phyloP scores from a whole-genome alignment of 257 asterid species.

The Solanum piurae region DNA sequence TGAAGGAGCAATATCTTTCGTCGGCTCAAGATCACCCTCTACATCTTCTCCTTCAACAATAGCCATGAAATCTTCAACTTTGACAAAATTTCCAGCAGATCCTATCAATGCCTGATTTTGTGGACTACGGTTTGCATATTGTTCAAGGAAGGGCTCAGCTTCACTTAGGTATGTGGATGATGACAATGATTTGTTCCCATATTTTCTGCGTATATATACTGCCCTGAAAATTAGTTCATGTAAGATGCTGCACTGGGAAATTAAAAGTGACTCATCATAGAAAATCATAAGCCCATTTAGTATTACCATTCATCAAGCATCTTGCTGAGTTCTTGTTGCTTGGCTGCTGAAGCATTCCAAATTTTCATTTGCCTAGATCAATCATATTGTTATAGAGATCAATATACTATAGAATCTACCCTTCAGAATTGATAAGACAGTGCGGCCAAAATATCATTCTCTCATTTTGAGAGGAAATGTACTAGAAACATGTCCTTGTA shows the following conservation, averaged over 20 bases:
- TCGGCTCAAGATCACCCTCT: conserved; percentile 84
- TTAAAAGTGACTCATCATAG: conserved; percentile 7
- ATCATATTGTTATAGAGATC: not conserved
- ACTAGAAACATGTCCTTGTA: not conserved
- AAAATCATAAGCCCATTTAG: not conserved
- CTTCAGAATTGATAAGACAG: not conserved
- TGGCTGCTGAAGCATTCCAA: conserved; percentile 90
- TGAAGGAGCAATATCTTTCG: conserved; percentile 35
- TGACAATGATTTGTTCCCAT: conserved; percentile 54
- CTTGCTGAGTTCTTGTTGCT: conserved; percentile 72
- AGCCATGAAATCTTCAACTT: conserved; percentile 80
- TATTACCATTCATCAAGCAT: conserved; percentile 96
- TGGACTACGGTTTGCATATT: conserved; percentile 84
- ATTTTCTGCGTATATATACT: conserved; percentile 61
- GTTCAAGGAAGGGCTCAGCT: conserved; percentile 95
- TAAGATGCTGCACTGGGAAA: not conserved
- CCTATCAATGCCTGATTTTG: conserved; percentile 83
- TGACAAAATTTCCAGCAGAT: conserved; percentile 83
- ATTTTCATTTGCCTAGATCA: conserved; percentile 82
- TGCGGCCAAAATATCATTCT: not conserved
- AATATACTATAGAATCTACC: not conserved
- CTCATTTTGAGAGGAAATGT: not conserved
- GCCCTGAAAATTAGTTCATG: conserved; percentile 44
- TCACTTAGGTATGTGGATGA: conserved; percentile 85
- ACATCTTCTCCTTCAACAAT: conserved; percentile 70